Conservation (phyloP, 192 early-diverging fungal genomes). For the Hyaloraphidium curvatum region DNA sequence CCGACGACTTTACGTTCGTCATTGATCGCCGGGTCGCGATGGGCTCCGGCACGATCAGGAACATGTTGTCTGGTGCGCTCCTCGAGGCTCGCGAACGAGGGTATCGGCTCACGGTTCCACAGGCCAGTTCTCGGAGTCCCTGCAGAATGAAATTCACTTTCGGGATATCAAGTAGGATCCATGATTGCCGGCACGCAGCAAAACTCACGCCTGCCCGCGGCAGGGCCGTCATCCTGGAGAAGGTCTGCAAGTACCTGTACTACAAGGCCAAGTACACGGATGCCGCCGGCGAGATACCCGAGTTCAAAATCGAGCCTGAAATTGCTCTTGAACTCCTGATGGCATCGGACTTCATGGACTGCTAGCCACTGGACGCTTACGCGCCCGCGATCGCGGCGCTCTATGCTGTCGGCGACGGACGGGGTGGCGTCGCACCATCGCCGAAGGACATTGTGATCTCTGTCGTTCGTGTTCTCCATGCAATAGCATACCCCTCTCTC, state of each 20-base stretch:
- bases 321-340: slow-evolving; percentile 78
- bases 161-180: slow-evolving; percentile 69
- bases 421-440: no score
- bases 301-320: slow-evolving; percentile 74
- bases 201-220: not conserved
- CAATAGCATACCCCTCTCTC: no score
- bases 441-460: no score
- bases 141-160: slow-evolving; percentile 70
- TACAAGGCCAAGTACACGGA: slow-evolving; percentile 63
- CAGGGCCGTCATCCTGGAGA: slow-evolving; percentile 78
- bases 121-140: slow-evolving; percentile 81
- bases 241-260: slow-evolving; percentile 83
- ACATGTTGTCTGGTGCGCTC: slow-evolving; percentile 67
- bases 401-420: no score
- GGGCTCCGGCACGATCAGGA: slow-evolving; percentile 80
- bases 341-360: slow-evolving; percentile 92
- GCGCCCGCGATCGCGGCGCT: no score
- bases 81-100: not conserved
- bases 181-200: not conserved
- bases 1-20: slow-evolving; percentile 79
- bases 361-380: no score
- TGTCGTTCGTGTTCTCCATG: no score
- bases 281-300: slow-evolving; percentile 53
- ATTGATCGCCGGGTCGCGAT: slow-evolving; percentile 73
- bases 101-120: not conserved